Base-by-base conservation (phyloP, 208 protist genomes). In the Trypanosomatidae sp. region DNA sequence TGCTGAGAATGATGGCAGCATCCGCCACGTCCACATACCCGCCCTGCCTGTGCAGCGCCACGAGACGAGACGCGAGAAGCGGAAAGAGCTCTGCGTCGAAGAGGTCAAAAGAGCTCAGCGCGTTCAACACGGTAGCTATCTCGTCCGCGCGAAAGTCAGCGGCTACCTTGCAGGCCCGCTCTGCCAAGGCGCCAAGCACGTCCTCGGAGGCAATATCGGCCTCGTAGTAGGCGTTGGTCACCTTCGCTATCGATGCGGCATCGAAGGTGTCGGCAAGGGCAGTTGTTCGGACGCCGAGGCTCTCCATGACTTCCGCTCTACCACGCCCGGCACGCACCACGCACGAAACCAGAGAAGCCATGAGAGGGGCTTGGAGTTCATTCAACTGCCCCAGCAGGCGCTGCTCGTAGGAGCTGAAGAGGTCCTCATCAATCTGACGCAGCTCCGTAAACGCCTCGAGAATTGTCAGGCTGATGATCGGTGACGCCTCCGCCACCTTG, bases 61-160 rank as follows among this genome's bases (percentile, higher is more conserved):
- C 67, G 43, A 95, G 66, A 13, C 93, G 90, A 3, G 91, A 87
- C 22, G 89, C 89, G 30, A 97, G 87, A 59, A 97, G 79, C n/a
- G 93, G 93, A 71, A 95, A 97, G 25, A 97, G 79, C 69, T 97
- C 91, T 13, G 79, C 93, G 66, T 97, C 93, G 74, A 97, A 97
- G 50, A 97, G 83, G 65, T 97, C 93, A 70, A 97, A 95, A 46
- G 83, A 72, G 70, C 84, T 91, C 50, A 97, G 83, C 33, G 91
- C 86, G 62, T 90, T 84, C 43, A 97, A 70, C 19, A 89, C 83
- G 13, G 79, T 55, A 68, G 84, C 71, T 49, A 94, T 88, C 77
- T 97, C 93, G 55, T 95, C 91, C 1, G 81, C 71, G 60, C 91
- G 87, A 59, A 97, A 92, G 71, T 94, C 89, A 0, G 80, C 44